Base-by-base conservation (phyloP, 805 yeast species). In the Suhomyces vadensis region DNA sequence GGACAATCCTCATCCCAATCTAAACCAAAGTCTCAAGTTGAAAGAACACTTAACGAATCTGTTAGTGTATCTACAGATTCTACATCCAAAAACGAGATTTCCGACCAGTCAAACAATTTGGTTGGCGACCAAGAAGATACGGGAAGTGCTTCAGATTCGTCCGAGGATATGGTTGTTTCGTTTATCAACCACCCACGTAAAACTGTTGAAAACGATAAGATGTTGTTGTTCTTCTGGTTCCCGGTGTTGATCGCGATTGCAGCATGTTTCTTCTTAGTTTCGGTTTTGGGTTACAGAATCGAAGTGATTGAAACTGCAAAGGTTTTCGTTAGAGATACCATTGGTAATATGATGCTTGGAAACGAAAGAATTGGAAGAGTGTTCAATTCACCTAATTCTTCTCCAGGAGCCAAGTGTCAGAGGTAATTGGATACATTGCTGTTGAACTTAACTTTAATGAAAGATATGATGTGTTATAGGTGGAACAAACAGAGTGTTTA, bases 211-310 rank as follows among this genome's bases (percentile, higher is more conserved):
- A 85, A 88, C 56, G 97, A 91, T 64, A 84, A 80, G 57, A 85
- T 89, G 87, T 72, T 91, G 50, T 67, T 88, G 48, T 87, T 91
- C 61, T 90, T 91, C 75, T 91, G 97, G 97, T 66, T 90, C 46
- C 97, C 97, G 10, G 75, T 87, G 29, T 65, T 79, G 61, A 66
- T 88, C 41, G 53, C 83, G 16, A 60, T 87, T 24, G 63, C 83
- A 13, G 67, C 81, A 2, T 65, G 81, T 5, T 70, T 74, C 52
- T 69, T 77, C 42, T 61, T 76, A 53, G 58, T 70, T 19, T 57
- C 64, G n/a, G 59, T 69, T 13, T 62, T 71, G 57, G 76, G 75
- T 3, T 67, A 64, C 56, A 57, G 60, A 51, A 58, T 70, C 40
- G 69, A 65, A 42, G 42, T 57, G 38, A 63, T 71, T 35, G 75